Conservation (phyloP, 2,329 filamentous ascomycete genomes). For the Cladosporium velox region DNA sequence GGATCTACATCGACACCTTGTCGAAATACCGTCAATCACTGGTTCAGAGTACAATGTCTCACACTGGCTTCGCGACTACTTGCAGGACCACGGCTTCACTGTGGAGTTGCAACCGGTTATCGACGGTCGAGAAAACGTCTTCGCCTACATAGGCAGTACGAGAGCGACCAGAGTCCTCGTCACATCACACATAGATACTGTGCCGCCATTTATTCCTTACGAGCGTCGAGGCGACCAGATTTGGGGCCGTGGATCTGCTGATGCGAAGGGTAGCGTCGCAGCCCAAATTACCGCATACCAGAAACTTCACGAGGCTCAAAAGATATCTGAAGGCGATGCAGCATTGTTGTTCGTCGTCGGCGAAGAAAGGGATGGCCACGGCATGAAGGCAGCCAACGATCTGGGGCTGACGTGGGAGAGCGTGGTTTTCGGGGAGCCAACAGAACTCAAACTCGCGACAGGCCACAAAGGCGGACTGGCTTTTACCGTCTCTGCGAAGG, state of each 20-base stretch:
- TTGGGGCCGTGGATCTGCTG: constrained; percentile 71
- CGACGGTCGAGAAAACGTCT: background rate
- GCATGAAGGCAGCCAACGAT: constrained; percentile 64
- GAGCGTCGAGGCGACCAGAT: constrained; percentile 19
- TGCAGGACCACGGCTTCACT: background rate
- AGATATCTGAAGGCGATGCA: constrained; percentile 44
- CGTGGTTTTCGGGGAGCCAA: constrained; percentile 87
- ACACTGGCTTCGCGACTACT: background rate
- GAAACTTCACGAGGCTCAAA: constrained; percentile 44
- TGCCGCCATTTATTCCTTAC: background rate
- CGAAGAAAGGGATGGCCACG: constrained; percentile 76
- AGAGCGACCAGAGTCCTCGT: constrained; percentile 9
- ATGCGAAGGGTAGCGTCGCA: constrained; percentile 58
- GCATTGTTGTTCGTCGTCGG: constrained; percentile 67
- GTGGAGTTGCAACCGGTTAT: constrained; percentile 13
- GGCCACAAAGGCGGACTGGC: constrained; percentile 83
- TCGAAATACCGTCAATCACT: background rate
- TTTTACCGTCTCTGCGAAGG: constrained; percentile 66
- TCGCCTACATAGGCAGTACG: background rate
- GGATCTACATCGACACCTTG: background rate
- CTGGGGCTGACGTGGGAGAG: constrained; percentile 55
- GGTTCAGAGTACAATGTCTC: background rate
- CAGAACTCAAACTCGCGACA: constrained; percentile 78
- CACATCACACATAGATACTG: constrained; percentile 5
- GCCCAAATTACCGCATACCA: constrained; percentile 69